These are phyloP conservation scores for Arthrobotrys pseudoclavata DNA, from an alignment of 2,329 filamentous ascomycete genomes.

Conservation along the genomic window DNA sequence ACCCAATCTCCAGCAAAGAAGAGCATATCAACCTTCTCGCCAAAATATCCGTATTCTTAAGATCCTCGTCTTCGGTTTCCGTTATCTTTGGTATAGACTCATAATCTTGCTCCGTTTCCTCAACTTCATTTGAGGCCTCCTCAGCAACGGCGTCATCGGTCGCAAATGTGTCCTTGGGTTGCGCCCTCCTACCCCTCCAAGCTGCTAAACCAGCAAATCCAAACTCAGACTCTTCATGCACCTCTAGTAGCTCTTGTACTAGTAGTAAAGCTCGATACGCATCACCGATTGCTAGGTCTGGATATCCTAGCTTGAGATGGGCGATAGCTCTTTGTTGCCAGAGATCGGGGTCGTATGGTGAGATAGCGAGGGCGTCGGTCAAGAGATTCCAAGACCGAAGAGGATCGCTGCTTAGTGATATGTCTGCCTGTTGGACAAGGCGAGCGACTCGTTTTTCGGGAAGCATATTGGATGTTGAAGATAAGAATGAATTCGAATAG, in stretches of 20 bases:
- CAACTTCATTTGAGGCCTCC: conserved; percentile 58
- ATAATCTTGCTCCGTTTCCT: conserved; percentile 65
- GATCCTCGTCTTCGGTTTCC: conserved; percentile 65
- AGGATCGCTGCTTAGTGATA: conserved; percentile 1
- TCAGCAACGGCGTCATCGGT: not conserved
- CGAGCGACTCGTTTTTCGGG: conserved; percentile 49
- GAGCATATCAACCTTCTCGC: conserved; percentile 43
- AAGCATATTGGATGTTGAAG: conserved; percentile 16
- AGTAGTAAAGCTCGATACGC: conserved; percentile 91
- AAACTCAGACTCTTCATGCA: conserved; percentile 82
- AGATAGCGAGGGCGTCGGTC: conserved; percentile 42
- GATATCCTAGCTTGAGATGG: conserved; percentile 82
- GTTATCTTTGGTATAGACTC: conserved; percentile 62
- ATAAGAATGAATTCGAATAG: too few relatives aligned
- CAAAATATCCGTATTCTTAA: conserved; percentile 65
- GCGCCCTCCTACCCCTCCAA: conserved; percentile 40
- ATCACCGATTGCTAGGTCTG: conserved; percentile 89
- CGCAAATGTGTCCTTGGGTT: conserved; percentile 45
- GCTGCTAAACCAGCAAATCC: conserved; percentile 49
- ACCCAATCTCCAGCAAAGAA: conserved; percentile 46
- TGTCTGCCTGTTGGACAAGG: conserved; percentile 34
- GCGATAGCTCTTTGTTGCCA: conserved; percentile 73
- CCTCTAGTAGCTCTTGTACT: conserved; percentile 81
- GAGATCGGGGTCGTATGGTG: conserved; percentile 54
- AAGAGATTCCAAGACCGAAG: conserved; percentile 31